Evolutionary conservation across 805 yeast species (phyloP), one percentile per base, ranked within the genome.

Genomic region (Nakazawaea wyomingensis): DNA sequence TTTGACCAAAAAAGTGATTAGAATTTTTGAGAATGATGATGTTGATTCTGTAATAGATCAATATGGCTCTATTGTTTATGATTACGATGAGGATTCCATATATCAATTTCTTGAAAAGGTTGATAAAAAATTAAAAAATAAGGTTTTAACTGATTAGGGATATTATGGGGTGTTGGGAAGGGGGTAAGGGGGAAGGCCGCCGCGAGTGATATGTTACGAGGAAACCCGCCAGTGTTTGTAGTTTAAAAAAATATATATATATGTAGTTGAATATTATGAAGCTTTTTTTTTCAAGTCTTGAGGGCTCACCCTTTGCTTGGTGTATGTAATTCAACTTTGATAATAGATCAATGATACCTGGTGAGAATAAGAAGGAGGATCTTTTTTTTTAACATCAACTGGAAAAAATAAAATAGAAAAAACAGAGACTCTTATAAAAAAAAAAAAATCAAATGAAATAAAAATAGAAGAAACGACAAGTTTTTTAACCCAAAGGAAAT

Each of bases 1-100:
- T 29, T 19, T 14, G n/a, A 22, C 16, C 5, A 45, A 32, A 24
- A 37, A 38, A 24, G 24, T 45, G 26, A 34, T 44, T 11, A 38
- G 39, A 22, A 22, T 20, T 14, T 44, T 44, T 26, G 34, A 34
- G n/a, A 26, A 34, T 14, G 34, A 34, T 14, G 34, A 40, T 28
- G 21, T 40, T 29, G n/a, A 40, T 5, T 9, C 8, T 9, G 9
- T 34, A 3, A 21, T 40, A 22, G 17, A 18, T 4, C 11, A 27
- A 7, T 34, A 21, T 18, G 43, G 43, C 6, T 17, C 34, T 9
- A 8, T 40, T 2, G n/a, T 26, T 19, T 29, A 34, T 30, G 44
- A 41, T 30, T 41, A 17, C 21, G 39, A 34, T 30, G 44, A 41
- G 18, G 4, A 4, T 9, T 35, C 34, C 11, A 29, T 30, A 14